A percentile compares a stretch with the other conserved stretches of the same genome.
These are phyloP conservation scores for Aspergillus bombycis DNA, from an alignment of 2,329 filamentous ascomycete genomes.

Conservation along the genomic window DNA sequence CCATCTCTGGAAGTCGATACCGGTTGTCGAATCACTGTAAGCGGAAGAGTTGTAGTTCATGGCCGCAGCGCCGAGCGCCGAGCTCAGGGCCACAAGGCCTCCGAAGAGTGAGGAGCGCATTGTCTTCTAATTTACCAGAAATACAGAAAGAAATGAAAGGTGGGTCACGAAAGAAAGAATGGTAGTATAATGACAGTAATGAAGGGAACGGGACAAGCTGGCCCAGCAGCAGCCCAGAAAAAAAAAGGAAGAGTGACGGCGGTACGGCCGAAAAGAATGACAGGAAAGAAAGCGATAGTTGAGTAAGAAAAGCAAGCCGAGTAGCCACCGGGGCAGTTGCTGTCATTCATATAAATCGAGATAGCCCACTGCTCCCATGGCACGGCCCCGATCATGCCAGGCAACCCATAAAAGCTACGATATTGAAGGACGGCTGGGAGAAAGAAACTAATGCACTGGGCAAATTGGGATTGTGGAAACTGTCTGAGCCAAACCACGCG, in stretches of 20 bases:
- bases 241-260: slow-evolving; percentile 13
- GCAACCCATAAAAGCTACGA: slow-evolving; percentile 3
- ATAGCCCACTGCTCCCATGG: not conserved
- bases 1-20: slow-evolving; percentile 24
- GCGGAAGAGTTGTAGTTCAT: slow-evolving; percentile 18
- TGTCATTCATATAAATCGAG: slow-evolving; percentile 18
- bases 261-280: slow-evolving; percentile 13
- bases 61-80: slow-evolving; percentile 16
- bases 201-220: slow-evolving; percentile 16
- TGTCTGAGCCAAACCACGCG: not conserved
- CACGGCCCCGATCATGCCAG: not conserved
- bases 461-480: slow-evolving; percentile 19
- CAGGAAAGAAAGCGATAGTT: slow-evolving; percentile 10
- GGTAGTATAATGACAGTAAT: slow-evolving; percentile 13
- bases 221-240: slow-evolving; percentile 20
- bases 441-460: slow-evolving; percentile 16
- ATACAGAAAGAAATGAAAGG: slow-evolving; percentile 8
- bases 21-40: slow-evolving; percentile 19
- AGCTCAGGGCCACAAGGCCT: slow-evolving; percentile 18
- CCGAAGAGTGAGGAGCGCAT: slow-evolving; percentile 18
- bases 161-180: slow-evolving; percentile 3
- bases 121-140: slow-evolving; percentile 7
- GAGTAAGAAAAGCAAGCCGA: slow-evolving; percentile 1
- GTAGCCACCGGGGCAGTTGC: slow-evolving; percentile 3
- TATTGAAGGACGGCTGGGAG: slow-evolving; percentile 14